A percentile compares a stretch with the other conserved stretches of the same genome.
Evolutionary conservation across 1,139 yeast genomes (phyloP).

Genomic region (Debaryomyces sp.): DNA sequence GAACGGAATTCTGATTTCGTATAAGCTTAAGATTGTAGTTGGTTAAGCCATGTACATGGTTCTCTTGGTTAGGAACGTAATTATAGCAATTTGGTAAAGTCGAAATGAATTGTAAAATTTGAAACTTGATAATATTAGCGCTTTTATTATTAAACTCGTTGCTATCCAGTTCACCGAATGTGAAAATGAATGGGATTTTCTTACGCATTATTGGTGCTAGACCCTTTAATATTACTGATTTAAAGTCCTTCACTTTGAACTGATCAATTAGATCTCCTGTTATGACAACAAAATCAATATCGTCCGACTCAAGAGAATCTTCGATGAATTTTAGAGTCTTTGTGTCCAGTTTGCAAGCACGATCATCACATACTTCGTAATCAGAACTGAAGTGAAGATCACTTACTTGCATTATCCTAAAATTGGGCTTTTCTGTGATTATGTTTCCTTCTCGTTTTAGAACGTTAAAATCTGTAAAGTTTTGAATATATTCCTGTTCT

Average conservation of each 20-base stretch:
- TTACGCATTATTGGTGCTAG: slow-evolving; percentile 36
- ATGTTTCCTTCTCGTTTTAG: slow-evolving; percentile 9
- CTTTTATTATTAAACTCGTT: slow-evolving; percentile 11
- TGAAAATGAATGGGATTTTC: slow-evolving; percentile 36
- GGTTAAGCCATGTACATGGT: slow-evolving; percentile 33
- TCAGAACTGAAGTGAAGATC: slow-evolving; percentile 45
- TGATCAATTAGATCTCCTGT: slow-evolving; percentile 45
- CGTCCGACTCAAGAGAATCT: slow-evolving; percentile 29
- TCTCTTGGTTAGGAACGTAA: slow-evolving; percentile 13
- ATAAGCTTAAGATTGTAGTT: slow-evolving; percentile 34
- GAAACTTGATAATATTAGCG: slow-evolving; percentile 13
- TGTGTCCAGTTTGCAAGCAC: slow-evolving; percentile 30
- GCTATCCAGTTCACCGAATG: slow-evolving; percentile 42
- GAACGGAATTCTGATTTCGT: slow-evolving; percentile 13
- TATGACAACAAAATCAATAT: slow-evolving; percentile 40
- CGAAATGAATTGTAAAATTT: slow-evolving; percentile 24
- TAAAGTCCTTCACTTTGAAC: slow-evolving; percentile 27
- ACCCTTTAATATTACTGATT: slow-evolving; percentile 39
- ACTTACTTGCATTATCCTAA: slow-evolving; percentile 40
- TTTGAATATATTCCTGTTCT: slow-evolving; percentile 6
- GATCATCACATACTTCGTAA: slow-evolving; percentile 24
- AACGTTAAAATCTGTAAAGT: slow-evolving; percentile 3
- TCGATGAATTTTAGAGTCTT: slow-evolving; percentile 34
- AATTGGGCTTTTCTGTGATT: slow-evolving; percentile 15
- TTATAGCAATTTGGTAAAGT: slow-evolving; percentile 45